Base-by-base conservation (phyloP, 2,329 filamentous ascomycete species). In the Zelopaecilomyces penicillatus region DNA sequence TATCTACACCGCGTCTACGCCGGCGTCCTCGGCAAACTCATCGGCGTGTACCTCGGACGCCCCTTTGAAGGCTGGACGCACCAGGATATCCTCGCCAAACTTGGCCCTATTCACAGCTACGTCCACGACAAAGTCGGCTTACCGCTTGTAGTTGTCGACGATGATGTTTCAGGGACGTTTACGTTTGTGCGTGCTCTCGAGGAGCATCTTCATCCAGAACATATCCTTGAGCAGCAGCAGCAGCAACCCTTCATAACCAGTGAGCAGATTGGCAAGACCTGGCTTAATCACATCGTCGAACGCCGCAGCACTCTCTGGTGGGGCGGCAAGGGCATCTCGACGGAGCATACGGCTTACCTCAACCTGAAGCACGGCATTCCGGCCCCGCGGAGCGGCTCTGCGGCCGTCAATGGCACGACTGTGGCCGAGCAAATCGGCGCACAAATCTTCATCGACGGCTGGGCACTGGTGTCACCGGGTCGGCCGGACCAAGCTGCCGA, bases 361-460 rank as follows among this genome's bases (percentile, higher is more conserved):
- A 66, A 69, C 43, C 51, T 69, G 11, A 62, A 63, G 49, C 53
- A 52, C 5, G 62, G 64, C 5, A 61, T 68, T 36, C 37, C 50
- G 7, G 57, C 64, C 5, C 60, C 66, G 0, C 40, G 40, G 9
- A 64, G 59, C 45, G 62, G 63, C 3, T 48, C 57, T 5, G 55
- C 54, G 2, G 19, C 39, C 3, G 48, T 42, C 10, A 51, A 51
- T 30, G 46, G 46, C 2, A 39, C 32, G 9, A 48, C 46, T 1
- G 42, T 48, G 30, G 61, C 63, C 1, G 58, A 65, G 47, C 63
- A 66, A 53, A 65, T 66, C 30, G 63, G 64, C 6, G 63, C 60
- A 3, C 63, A 65, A 52, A 66, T 66, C 27, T 66, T 66, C 44
- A 61, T 66, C 44, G 64, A 66, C 45, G 64, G 59, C 6, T 66